phyloP scores from a whole-genome alignment of 2,329 filamentous ascomycete species.

The Truncatella angustata region DNA sequence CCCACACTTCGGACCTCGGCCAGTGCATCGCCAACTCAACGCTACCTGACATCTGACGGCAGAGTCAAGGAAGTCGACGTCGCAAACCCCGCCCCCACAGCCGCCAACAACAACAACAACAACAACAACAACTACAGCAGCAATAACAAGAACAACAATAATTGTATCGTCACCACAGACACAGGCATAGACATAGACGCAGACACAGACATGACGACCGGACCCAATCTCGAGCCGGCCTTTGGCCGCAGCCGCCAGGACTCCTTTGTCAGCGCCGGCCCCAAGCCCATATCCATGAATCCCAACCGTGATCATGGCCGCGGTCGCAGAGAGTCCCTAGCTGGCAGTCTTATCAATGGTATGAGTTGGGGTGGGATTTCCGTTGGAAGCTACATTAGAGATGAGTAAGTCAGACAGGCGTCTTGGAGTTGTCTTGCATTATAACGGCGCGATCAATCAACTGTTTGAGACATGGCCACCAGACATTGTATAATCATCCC shows the following conservation, averaged over 20 bases:
- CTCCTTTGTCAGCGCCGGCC: conserved; percentile 64
- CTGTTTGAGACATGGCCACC: conserved; percentile 18
- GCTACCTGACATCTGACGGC: conserved; percentile 13
- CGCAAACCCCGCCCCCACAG: conserved; percentile 10
- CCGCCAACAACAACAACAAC: conserved; percentile 28
- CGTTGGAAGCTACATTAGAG: conserved; percentile 93
- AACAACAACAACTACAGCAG: background rate
- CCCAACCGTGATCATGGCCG: conserved; percentile 59
- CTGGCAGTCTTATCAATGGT: conserved; percentile 69
- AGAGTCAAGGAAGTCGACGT: conserved; percentile 11
- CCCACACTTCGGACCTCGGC: conserved; percentile 20
- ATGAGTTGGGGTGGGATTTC: conserved; percentile 98
- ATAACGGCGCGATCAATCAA: background rate
- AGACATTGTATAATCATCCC: conserved; percentile 17
- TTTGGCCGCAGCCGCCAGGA: conserved; percentile 60
- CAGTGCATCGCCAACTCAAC: conserved; percentile 20
- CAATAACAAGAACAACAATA: background rate
- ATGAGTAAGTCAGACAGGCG: conserved; percentile 73
- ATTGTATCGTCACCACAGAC: too few species aligned
- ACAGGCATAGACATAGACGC: conserved; percentile 20
- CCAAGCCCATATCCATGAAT: conserved; percentile 68
- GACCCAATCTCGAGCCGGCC: conserved; percentile 56
- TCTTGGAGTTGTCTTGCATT: conserved; percentile 11
- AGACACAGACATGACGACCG: conserved; percentile 56
- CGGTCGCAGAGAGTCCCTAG: conserved; percentile 59